Percentiles rank a stretch among this genome's conserved stretches.
Conservation (phyloP, 108 stramenopile genomes). For the Aurantiochytrium sp. region DNA sequence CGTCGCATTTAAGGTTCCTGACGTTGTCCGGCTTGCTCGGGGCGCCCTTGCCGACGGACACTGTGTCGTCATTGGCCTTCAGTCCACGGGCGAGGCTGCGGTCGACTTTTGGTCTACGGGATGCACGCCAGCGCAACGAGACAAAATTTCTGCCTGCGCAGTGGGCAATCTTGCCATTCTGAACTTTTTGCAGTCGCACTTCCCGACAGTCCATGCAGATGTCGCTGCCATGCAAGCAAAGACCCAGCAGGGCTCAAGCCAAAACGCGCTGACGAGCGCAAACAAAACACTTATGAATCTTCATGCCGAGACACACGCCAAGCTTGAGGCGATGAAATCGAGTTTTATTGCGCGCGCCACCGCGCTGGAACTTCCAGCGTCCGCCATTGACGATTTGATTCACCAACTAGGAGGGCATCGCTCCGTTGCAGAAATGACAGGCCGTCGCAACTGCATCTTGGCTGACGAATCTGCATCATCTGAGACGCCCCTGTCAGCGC, state of each 20-base stretch:
- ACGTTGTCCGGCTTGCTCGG: conserved; percentile 45
- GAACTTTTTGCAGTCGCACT: not conserved
- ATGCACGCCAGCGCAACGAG: not conserved
- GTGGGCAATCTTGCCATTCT: not conserved
- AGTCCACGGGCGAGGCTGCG: conserved; percentile 64
- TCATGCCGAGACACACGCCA: not conserved
- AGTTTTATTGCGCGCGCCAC: not conserved
- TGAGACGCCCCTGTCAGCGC: not conserved
- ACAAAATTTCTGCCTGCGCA: not conserved
- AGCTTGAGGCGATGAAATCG: not conserved
- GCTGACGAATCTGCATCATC: not conserved
- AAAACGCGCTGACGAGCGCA: too few species aligned
- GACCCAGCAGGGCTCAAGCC: too few species aligned
- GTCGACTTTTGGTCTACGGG: conserved; percentile 24
- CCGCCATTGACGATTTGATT: conserved; percentile 62
- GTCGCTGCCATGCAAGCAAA: too few species aligned
- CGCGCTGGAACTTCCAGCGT: conserved; percentile 43
- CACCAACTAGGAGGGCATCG: conserved; percentile 59
- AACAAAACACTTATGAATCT: too few species aligned
- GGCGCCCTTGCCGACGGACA: conserved; percentile 41
- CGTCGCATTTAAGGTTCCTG: conserved; percentile 64
- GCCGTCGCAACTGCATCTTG: conserved; percentile 29
- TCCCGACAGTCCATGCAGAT: not conserved
- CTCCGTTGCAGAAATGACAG: conserved; percentile 71
- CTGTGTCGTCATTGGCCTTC: conserved; percentile 64